A percentile compares a stretch with the other conserved stretches of the same genome.
These are phyloP conservation scores for Periconia sp. DNA, from an alignment of 2,329 filamentous ascomycete species.

Conservation along the genomic window DNA sequence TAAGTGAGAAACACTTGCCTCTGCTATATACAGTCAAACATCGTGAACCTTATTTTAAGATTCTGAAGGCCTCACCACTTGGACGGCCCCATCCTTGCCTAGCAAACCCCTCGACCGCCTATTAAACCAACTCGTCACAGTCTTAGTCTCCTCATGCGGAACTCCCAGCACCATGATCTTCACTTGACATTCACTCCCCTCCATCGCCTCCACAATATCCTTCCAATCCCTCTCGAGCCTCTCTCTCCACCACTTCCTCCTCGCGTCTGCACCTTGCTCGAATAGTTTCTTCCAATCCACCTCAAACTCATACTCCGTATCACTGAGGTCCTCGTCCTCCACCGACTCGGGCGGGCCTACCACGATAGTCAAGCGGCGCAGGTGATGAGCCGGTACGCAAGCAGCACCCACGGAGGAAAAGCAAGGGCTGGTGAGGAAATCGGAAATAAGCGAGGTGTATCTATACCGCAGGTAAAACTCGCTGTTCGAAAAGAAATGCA, in stretches of 20 bases:
- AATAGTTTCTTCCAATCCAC: too few species aligned
- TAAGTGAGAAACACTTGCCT: too few species aligned
- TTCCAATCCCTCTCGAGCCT: conserved; percentile 4
- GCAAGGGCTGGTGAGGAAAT: conserved; percentile 3
- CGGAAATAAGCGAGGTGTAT: background rate
- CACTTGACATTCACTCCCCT: too few species aligned
- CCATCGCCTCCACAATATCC: background rate
- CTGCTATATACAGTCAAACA: too few species aligned
- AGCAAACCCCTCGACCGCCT: too few species aligned
- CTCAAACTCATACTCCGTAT: conserved; percentile 7
- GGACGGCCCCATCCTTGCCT: too few species aligned
- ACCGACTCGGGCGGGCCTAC: conserved; percentile 1
- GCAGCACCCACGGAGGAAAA: background rate
- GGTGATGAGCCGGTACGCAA: background rate
- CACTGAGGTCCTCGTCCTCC: conserved; percentile 8
- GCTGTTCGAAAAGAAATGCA: conserved; percentile 2
- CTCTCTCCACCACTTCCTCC: conserved; percentile 4
- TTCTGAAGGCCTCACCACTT: too few species aligned
- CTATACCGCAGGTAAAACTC: conserved; percentile 10
- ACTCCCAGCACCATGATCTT: too few species aligned
- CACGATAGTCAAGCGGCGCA: conserved; percentile 1
- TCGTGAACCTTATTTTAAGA: too few species aligned
- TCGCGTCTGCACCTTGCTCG: too few species aligned
- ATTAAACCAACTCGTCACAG: too few species aligned
- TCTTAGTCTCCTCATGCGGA: too few species aligned